Conservation (phyloP, 2,329 filamentous ascomycete species). For the Tolypocladium pustulatum region DNA sequence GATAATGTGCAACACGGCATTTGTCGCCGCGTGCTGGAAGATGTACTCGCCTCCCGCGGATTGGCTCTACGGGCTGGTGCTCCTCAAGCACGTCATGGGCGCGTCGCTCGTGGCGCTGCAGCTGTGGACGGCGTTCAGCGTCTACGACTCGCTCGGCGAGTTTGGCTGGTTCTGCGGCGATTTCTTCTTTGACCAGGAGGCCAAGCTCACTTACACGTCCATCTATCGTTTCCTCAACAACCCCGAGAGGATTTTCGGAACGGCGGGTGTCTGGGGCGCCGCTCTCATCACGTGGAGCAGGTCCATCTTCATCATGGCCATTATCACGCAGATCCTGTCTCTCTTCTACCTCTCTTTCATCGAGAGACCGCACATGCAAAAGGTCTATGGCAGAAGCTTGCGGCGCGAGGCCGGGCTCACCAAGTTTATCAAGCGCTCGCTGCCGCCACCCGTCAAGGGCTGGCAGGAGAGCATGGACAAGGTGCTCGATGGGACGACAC, state of each 20-base stretch:
- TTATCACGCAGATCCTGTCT: slow-evolving; percentile 76
- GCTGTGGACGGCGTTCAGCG: slow-evolving; percentile 83
- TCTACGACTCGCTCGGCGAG: slow-evolving; percentile 91
- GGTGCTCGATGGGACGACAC: slow-evolving; percentile 74
- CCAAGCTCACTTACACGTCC: slow-evolving; percentile 87
- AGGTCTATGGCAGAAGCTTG: slow-evolving; percentile 79
- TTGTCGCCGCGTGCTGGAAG: slow-evolving; percentile 89
- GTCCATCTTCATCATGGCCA: slow-evolving; percentile 74
- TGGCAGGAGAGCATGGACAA: slow-evolving; percentile 82
- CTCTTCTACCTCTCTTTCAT: slow-evolving; percentile 85
- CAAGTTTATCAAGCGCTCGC: slow-evolving; percentile 77
- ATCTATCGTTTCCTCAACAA: slow-evolving; percentile 99
- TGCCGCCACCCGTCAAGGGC: slow-evolving; percentile 73
- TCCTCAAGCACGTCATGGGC: slow-evolving; percentile 82
- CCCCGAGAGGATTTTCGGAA: slow-evolving; percentile 84
- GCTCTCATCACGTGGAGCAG: slow-evolving; percentile 88
- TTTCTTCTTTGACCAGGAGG: slow-evolving; percentile 88
- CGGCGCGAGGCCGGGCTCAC: slow-evolving; percentile 83
- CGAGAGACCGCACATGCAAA: slow-evolving; percentile 96
- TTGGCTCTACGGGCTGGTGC: slow-evolving; percentile 76
- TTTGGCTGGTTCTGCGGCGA: slow-evolving; percentile 99
- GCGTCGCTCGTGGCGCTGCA: slow-evolving; percentile 73
- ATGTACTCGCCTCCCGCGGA: slow-evolving; percentile 82
- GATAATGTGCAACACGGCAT: slow-evolving; percentile 79
- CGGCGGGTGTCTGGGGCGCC: slow-evolving; percentile 91